Evolutionary conservation across 495 filamentous ascomycete species (phyloP).

Genomic region (Hamigera avellanea): DNA sequence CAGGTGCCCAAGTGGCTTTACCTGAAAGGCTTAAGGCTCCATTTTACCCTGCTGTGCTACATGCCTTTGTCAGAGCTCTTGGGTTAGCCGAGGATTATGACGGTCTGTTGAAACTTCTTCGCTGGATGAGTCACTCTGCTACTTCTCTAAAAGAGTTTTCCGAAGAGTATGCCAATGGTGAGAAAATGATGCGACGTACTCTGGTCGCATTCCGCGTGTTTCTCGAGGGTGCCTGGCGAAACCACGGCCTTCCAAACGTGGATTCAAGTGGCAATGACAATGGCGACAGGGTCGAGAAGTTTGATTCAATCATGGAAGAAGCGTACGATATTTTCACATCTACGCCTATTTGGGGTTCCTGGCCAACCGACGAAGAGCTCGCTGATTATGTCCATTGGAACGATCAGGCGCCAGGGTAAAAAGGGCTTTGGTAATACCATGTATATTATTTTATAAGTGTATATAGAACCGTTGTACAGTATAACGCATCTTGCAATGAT

Average conservation of each 20-base stretch:
- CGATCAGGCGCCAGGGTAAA: too few relatives aligned
- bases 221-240: slow-evolving; percentile 33
- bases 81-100: slow-evolving; percentile 36
- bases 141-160: slow-evolving; percentile 23
- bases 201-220: slow-evolving; percentile 41
- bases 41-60: slow-evolving; percentile 32
- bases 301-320: slow-evolving; percentile 20
- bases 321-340: slow-evolving; percentile 33
- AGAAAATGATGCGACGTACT: slow-evolving; percentile 31
- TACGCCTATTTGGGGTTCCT: slow-evolving; percentile 36
- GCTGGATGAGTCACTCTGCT: slow-evolving; percentile 40
- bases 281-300: background rate
- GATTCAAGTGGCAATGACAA: too few relatives aligned
- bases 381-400: slow-evolving; percentile 22
- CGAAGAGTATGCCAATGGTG: slow-evolving; percentile 31
- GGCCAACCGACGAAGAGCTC: slow-evolving; percentile 43
- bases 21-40: slow-evolving; percentile 31
- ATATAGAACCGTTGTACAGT: slow-evolving; percentile 10
- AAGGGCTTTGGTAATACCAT: too few relatives aligned
- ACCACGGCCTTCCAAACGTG: background rate
- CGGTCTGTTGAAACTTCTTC: slow-evolving; percentile 36
- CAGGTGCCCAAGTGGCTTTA: background rate
- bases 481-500: background rate
- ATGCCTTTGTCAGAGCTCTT: slow-evolving; percentile 41
- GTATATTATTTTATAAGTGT: too few relatives aligned